These are phyloP conservation scores for Candida fluviatilis DNA, from an alignment of 805 yeast species.

Conservation along the genomic window DNA sequence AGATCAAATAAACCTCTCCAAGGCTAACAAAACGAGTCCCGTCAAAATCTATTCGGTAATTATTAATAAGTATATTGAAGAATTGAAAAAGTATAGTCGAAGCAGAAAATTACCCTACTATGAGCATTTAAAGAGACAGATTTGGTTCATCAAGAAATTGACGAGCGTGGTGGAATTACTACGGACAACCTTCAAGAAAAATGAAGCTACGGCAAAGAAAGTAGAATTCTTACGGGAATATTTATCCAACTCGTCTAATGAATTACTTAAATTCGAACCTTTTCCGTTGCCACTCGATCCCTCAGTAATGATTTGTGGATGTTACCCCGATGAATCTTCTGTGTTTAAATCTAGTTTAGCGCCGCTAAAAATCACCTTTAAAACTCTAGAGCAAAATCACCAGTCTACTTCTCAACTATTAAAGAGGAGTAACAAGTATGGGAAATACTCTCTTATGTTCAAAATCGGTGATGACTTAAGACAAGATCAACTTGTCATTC, in stretches of 20 bases:
- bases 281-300: slow-evolving; percentile 85
- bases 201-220: slow-evolving; percentile 76
- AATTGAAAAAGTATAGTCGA: slow-evolving; percentile 24
- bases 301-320: slow-evolving; percentile 64
- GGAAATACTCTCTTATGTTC: slow-evolving; percentile 77
- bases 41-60: slow-evolving; percentile 30
- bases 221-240: slow-evolving; percentile 62
- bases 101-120: slow-evolving; percentile 29
- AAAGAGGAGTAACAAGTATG: slow-evolving; percentile 26
- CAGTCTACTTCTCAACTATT: slow-evolving; percentile 28
- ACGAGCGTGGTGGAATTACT: slow-evolving; percentile 62
- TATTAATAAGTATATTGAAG: slow-evolving; percentile 39
- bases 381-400: slow-evolving; percentile 38
- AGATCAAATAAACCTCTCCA: slow-evolving; percentile 39
- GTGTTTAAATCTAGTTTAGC: slow-evolving; percentile 91
- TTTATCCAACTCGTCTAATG: slow-evolving; percentile 45
- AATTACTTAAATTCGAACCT: slow-evolving; percentile 42
- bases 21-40: slow-evolving; percentile 1
- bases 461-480: slow-evolving; percentile 94
- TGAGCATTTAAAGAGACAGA: slow-evolving; percentile 52
- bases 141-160: slow-evolving; percentile 61
- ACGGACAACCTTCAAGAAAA: slow-evolving; percentile 46
- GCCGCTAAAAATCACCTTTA: slow-evolving; percentile 80
- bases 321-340: slow-evolving; percentile 70
- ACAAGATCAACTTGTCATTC: slow-evolving; percentile 96